These are phyloP conservation scores for Euryodendron excelsum DNA, from an alignment of 148 eudicot species.

Conservation along the genomic window DNA sequence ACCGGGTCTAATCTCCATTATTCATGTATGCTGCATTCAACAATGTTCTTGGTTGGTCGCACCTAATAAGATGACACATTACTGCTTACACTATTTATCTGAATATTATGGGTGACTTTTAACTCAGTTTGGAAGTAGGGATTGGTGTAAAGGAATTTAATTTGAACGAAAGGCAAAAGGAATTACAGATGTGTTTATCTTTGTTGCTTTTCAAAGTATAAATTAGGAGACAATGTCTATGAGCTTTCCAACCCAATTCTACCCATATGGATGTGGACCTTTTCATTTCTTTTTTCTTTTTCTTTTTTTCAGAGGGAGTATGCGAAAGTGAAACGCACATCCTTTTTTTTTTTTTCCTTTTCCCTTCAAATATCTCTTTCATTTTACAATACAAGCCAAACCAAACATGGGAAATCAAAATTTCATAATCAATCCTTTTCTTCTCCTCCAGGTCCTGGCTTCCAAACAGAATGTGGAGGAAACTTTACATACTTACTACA, in stretches of 20 bases:
- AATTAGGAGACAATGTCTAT: no score
- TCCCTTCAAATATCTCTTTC: no score
- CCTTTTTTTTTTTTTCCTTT: no score
- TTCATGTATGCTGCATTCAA: background rate
- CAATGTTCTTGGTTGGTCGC: background rate
- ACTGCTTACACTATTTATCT: no score
- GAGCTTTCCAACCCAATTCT: background rate
- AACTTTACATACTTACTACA: background rate
- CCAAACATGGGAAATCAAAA: background rate
- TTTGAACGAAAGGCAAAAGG: no score
- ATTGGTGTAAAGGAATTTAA: no score
- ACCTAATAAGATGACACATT: background rate
- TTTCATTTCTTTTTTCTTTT: background rate
- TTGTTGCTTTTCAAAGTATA: no score
- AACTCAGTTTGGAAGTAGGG: no score
- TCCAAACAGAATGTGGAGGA: background rate
- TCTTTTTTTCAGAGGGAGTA: background rate
- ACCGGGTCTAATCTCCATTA: background rate
- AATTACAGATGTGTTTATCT: no score
- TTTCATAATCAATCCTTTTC: background rate
- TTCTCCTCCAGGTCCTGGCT: background rate
- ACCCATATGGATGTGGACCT: background rate
- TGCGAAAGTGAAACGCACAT: background rate
- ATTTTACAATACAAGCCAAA: no score
- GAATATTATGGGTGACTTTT: no score